Evolutionary conservation across 176 grass and related monocot genomes (phyloP), one percentile per base, ranked within the genome.

Genomic region (Eleusine indica): DNA sequence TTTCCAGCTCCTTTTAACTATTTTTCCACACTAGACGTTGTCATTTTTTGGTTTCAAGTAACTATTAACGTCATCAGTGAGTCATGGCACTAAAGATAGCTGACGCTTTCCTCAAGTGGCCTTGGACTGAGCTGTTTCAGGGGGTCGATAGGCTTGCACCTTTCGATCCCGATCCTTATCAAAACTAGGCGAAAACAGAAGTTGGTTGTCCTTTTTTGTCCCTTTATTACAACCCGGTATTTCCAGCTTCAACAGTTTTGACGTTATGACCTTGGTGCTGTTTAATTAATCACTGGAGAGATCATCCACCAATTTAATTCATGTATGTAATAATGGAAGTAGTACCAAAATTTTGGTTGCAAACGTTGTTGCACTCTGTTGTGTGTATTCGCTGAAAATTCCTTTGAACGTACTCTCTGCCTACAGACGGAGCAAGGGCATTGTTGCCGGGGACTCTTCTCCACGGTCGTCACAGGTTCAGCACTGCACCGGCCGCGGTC

Each of bases 401-500:
- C 21, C 4, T 5, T 4, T 68, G 9, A 58, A 58, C 57, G 11
- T 3, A 1, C 13, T 68, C 28, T 58, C 28, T 58, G 40, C 28
- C 8, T 73, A 14, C 74, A 91, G 91, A 83, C 21, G 53, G 47
- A 84, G 60, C 89, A 43, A 35, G 15, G 19, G 78, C 70, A n/a
- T 53, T 84, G 60, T 70, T 73, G 69, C 57, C 89, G 4, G 91
- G 83, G 47, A 30, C 86, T 38, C 74, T 83, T 74, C 73, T 83
- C 68, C 83, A 32, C 35, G 53, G 53, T 57, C 16, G 52, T 54
- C 57, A 22, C 57, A 83, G 86, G 60, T 89, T 90, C 83, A 84
- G 89, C 85, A 89, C 89, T 3, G 89, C 83, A 39, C 70, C 80
- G 32, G 91, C 85, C 3, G 14, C 79, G 17, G 63, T 10, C 47